These are phyloP conservation scores for Ilex paraguariensis DNA, from an alignment of 305 asterid species.

Conservation along the genomic window DNA sequence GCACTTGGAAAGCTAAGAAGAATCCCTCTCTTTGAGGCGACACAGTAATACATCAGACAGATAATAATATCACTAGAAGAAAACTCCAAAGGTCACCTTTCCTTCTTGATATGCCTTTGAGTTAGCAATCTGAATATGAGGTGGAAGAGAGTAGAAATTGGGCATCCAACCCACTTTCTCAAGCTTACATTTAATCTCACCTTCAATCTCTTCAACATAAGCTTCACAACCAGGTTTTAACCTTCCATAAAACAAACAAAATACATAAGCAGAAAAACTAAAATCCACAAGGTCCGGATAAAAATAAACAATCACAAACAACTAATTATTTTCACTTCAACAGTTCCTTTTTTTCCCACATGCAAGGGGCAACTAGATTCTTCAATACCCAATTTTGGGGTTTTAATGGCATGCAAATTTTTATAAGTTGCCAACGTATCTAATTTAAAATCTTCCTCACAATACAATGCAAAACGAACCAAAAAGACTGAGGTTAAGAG, in stretches of 20 bases:
- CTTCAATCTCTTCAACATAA: constrained; percentile 54
- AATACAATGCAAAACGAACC: neutral
- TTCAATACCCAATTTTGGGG: neutral
- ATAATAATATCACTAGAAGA: neutral
- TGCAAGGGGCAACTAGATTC: neutral
- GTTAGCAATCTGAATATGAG: constrained; percentile 64
- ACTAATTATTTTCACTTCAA: neutral
- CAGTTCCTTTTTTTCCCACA: neutral
- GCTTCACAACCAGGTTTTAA: constrained; percentile 68
- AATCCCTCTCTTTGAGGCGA: neutral
- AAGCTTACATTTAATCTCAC: constrained; percentile 57
- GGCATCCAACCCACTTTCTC: constrained; percentile 69
- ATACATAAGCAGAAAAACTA: constrained; percentile 4
- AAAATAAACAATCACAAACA: too few species aligned
- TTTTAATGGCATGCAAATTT: neutral
- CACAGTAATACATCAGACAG: neutral
- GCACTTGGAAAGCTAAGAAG: too few species aligned
- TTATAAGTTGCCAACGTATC: too few species aligned
- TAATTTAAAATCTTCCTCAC: neutral
- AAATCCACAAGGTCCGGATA: neutral
- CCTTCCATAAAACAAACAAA: constrained; percentile 28
- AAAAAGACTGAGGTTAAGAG: constrained; percentile 3
- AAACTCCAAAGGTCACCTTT: constrained; percentile 40
- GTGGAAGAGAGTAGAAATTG: constrained; percentile 65
- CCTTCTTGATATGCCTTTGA: constrained; percentile 75